Percentiles rank a stretch among this genome's conserved stretches.
Conservation (phyloP, 2,329 filamentous ascomycete genomes). For the Calonectria naviculata region DNA sequence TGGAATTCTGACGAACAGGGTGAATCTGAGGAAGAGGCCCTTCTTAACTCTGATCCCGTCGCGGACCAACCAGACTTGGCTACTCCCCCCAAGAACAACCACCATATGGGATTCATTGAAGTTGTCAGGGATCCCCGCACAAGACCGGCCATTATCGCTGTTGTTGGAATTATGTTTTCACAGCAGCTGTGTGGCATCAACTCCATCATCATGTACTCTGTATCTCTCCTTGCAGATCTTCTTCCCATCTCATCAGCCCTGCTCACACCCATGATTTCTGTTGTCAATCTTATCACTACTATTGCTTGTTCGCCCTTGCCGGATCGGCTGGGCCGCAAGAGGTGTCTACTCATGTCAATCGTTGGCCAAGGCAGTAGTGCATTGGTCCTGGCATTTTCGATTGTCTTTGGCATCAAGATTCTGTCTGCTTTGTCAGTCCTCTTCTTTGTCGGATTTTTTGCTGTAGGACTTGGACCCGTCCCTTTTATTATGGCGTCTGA, state of each 20-base stretch:
- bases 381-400: slow-evolving; percentile 82
- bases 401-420: slow-evolving; percentile 76
- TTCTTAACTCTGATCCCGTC: slow-evolving; percentile 60
- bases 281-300: slow-evolving; percentile 87
- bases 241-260: slow-evolving; percentile 84
- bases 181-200: slow-evolving; percentile 97
- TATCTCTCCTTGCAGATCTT: slow-evolving; percentile 84
- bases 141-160: slow-evolving; percentile 81
- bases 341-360: slow-evolving; percentile 84
- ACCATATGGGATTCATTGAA: slow-evolving; percentile 69
- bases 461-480: slow-evolving; percentile 89
- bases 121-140: slow-evolving; percentile 76
- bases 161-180: slow-evolving; percentile 90
- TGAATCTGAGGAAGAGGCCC: slow-evolving; percentile 75
- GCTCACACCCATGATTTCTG: slow-evolving; percentile 88
- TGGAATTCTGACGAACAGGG: slow-evolving; percentile 63
- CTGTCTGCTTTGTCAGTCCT: slow-evolving; percentile 86
- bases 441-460: slow-evolving; percentile 89
- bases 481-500: slow-evolving; percentile 95
- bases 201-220: slow-evolving; percentile 98
- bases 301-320: slow-evolving; percentile 84
- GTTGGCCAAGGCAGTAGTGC: slow-evolving; percentile 85
- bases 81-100: slow-evolving; percentile 23
- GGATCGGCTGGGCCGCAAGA: slow-evolving; percentile 89
- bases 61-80: slow-evolving; percentile 31